Evolutionary conservation across 306 rosid genomes (phyloP).

Genomic region (Castanea mollissima): DNA sequence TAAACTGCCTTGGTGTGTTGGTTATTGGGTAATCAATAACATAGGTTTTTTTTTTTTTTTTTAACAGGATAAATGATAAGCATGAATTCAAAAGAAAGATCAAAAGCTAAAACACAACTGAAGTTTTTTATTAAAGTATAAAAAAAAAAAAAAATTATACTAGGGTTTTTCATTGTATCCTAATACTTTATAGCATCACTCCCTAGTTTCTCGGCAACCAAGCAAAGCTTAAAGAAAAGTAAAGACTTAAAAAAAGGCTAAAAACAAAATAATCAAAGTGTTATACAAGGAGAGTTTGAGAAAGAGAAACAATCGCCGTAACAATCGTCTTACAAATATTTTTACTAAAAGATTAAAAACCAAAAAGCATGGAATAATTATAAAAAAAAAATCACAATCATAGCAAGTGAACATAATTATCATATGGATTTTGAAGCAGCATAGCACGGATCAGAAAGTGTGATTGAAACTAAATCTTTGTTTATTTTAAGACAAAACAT

Average conservation of each 20-base stretch:
- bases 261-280: neutral
- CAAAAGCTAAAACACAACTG: too few relatives aligned
- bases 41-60: too few relatives aligned
- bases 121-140: too few relatives aligned
- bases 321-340: neutral
- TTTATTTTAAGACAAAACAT: neutral
- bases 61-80: too few relatives aligned
- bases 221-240: neutral
- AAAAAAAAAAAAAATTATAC: too few relatives aligned
- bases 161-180: neutral
- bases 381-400: neutral
- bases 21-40: too few relatives aligned
- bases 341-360: neutral
- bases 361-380: neutral
- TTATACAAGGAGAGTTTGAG: too few relatives aligned
- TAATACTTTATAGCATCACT: neutral
- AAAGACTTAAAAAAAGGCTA: neutral
- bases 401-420: neutral
- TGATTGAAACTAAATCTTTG: neutral
- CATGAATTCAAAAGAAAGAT: too few relatives aligned
- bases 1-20: too few relatives aligned
- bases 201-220: neutral
- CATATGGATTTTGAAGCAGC: neutral
- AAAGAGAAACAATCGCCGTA: neutral
- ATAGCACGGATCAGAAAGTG: conserved; percentile 17